Evolutionary conservation across 2,329 filamentous ascomycete species (phyloP).

Genomic region (Curvularia sp.): DNA sequence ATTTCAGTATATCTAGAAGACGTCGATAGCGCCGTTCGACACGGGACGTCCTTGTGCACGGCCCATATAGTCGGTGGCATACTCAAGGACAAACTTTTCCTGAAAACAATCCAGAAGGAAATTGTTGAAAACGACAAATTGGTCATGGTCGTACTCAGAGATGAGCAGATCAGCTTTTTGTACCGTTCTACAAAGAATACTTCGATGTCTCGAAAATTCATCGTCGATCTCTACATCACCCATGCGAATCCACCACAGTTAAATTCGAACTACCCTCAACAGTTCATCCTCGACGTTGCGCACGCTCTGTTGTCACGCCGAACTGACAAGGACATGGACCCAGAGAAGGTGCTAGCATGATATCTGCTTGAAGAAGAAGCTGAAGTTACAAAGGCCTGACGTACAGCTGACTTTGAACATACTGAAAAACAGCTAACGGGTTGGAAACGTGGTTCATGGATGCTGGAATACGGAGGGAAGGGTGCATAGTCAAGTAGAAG

Average conservation of each 20-base stretch:
- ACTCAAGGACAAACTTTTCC: neutral
- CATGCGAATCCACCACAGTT: neutral
- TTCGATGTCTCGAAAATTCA: neutral
- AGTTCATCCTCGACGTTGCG: neutral
- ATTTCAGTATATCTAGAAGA: neutral
- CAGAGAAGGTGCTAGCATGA: neutral
- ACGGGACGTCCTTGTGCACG: too few relatives aligned
- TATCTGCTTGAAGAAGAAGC: neutral
- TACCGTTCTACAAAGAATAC: neutral
- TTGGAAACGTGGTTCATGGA: neutral
- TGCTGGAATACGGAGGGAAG: neutral
- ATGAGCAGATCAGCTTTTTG: neutral
- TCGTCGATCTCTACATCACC: neutral
- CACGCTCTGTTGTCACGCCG: neutral
- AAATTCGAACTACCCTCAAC: neutral
- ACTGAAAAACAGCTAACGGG: neutral
- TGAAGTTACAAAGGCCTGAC: neutral
- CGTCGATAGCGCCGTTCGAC: too few relatives aligned
- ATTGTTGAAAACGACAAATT: neutral
- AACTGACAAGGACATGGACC: neutral
- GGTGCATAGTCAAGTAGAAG: neutral
- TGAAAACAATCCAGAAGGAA: neutral
- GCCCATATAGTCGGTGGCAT: neutral
- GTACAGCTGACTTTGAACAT: neutral
- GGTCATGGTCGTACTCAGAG: neutral